Evolutionary conservation across 2,329 filamentous ascomycete genomes (phyloP).

Genomic region (Zymoseptoria ardabiliae): DNA sequence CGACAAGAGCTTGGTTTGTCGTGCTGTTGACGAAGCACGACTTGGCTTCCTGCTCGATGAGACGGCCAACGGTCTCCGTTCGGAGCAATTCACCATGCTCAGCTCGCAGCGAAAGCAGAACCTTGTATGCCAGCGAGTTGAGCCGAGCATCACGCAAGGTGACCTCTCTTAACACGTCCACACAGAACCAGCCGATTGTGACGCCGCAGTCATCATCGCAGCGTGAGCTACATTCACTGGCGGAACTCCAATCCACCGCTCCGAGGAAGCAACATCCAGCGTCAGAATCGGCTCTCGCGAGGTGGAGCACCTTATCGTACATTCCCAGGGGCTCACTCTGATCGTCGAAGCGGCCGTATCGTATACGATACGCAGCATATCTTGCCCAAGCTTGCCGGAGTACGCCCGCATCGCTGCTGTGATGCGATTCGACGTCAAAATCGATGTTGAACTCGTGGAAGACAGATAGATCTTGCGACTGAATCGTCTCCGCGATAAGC

Average conservation of each 20-base stretch:
- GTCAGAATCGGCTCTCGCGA: constrained; percentile 13
- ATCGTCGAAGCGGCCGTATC: not conserved
- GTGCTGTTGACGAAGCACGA: not conserved
- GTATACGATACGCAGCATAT: constrained; percentile 10
- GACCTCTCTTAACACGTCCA: constrained; percentile 1
- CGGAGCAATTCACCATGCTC: not conserved
- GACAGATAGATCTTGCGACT: not conserved
- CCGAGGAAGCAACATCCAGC: constrained; percentile 13
- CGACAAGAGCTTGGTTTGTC: constrained; percentile 16
- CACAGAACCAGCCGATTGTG: constrained; percentile 4
- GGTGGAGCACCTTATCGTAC: constrained; percentile 1
- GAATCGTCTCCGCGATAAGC: not conserved
- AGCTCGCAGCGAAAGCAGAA: constrained; percentile 5
- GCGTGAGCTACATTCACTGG: not conserved
- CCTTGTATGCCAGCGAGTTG: constrained; percentile 9
- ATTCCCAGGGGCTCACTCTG: constrained; percentile 1
- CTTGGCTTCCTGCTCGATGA: not conserved
- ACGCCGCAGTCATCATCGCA: not conserved
- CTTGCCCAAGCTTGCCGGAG: constrained; percentile 16
- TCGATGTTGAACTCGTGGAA: not conserved
- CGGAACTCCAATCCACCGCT: constrained; percentile 1
- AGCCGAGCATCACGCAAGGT: constrained; percentile 4
- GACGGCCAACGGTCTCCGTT: not conserved
- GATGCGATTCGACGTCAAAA: not conserved
- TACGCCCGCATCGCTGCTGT: constrained; percentile 1